phyloP scores from a whole-genome alignment of 345 rosid genomes.

The Acer negundo region DNA sequence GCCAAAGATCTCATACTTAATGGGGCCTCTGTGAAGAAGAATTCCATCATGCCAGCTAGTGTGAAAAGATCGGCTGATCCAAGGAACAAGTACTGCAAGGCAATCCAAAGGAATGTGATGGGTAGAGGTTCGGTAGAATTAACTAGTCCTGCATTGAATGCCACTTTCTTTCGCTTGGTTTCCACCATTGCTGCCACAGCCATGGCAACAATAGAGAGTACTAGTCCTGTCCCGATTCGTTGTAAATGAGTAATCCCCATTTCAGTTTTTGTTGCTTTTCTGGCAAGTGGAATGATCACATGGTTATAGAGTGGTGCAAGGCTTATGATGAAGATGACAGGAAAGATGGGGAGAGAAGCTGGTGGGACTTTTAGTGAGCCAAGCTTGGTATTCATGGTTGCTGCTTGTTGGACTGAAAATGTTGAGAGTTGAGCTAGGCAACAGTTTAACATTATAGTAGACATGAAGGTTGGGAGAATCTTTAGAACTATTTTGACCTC shows the following conservation, averaged over 20 bases:
- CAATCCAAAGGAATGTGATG: slow-evolving; percentile 85
- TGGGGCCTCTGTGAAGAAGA: slow-evolving; percentile 90
- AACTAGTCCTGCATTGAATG: slow-evolving; percentile 32
- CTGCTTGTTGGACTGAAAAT: slow-evolving; percentile 89
- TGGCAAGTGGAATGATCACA: slow-evolving; percentile 56
- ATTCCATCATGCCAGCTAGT: slow-evolving; percentile 90
- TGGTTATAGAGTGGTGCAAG: slow-evolving; percentile 80
- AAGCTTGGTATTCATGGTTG: slow-evolving; percentile 81
- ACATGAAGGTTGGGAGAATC: slow-evolving; percentile 77
- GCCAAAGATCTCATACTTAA: slow-evolving; percentile 84
- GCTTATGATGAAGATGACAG: slow-evolving; percentile 74
- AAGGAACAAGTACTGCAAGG: slow-evolving; percentile 82
- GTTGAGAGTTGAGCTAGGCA: slow-evolving; percentile 98
- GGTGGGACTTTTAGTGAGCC: slow-evolving; percentile 78
- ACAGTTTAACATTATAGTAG: slow-evolving; percentile 82
- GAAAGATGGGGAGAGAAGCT: slow-evolving; percentile 85
- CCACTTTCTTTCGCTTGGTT: slow-evolving; percentile 59
- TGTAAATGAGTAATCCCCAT: slow-evolving; percentile 76
- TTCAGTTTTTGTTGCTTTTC: slow-evolving; percentile 63
- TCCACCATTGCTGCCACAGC: slow-evolving; percentile 79
- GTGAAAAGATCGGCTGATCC: slow-evolving; percentile 98
- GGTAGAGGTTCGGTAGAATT: slow-evolving; percentile 62
- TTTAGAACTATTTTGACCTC: slow-evolving; percentile 64
- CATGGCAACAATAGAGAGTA: slow-evolving; percentile 77
- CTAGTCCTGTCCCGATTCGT: slow-evolving; percentile 78